Conservation (phyloP, 2,329 filamentous ascomycete species). For the Myriangium duriaei region DNA sequence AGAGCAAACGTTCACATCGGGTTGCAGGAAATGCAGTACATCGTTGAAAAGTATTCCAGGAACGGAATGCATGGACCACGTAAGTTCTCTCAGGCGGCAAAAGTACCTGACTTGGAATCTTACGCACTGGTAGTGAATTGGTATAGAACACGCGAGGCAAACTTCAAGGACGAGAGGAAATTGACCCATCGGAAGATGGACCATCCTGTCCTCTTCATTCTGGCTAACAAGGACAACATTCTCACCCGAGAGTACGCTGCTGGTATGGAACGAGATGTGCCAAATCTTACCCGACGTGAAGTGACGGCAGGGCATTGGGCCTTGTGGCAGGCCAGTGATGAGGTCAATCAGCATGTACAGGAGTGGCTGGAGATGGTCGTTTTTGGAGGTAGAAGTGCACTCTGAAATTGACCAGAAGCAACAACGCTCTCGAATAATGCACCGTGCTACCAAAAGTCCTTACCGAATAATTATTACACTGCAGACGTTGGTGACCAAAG, state of each 20-base stretch:
- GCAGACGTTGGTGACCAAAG: too few relatives aligned
- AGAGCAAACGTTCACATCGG: too few relatives aligned
- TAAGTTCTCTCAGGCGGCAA: conserved; percentile 23
- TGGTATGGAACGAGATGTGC: conserved; percentile 58
- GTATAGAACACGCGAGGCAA: conserved; percentile 65
- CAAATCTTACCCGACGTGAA: conserved; percentile 50
- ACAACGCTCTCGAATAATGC: too few relatives aligned
- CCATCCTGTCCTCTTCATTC: conserved; percentile 58
- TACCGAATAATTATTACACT: too few relatives aligned
- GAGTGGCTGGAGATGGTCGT: conserved; percentile 53
- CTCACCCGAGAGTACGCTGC: conserved; percentile 58
- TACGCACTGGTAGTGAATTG: conserved; percentile 50
- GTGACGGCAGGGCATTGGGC: conserved; percentile 73
- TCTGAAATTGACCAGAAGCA: conserved; percentile 22
- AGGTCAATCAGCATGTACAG: conserved; percentile 56
- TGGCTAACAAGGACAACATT: conserved; percentile 57
- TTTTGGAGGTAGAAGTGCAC: conserved; percentile 32
- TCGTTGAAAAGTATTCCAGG: conserved; percentile 57
- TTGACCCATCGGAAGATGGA: conserved; percentile 32
- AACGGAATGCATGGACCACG: conserved; percentile 64
- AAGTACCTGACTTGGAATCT: neutral
- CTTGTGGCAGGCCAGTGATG: conserved; percentile 56
- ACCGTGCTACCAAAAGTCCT: too few relatives aligned
- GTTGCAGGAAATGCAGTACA: conserved; percentile 56
- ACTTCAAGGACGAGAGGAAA: conserved; percentile 60